Evolutionary conservation across 129 eudicot genomes (phyloP), one percentile per base, ranked within the genome.

Genomic region (Tagetes erecta): DNA sequence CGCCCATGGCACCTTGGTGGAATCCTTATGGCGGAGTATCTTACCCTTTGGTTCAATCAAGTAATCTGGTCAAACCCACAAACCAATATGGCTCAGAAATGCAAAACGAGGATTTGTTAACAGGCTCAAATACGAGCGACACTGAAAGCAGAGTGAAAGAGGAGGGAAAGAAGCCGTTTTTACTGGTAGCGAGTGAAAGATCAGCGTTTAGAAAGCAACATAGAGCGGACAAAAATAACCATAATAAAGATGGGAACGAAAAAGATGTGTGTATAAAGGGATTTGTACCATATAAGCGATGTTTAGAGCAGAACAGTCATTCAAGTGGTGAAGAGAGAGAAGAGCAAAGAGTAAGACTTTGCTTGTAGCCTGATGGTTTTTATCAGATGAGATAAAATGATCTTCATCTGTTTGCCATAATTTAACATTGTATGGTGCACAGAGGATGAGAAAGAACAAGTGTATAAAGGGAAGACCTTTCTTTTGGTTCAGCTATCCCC

Each of bases 281-380:
- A 14, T 92, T 92, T 78, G 88, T 87, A 35, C 98, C 98, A 11
- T 92, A 92, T 76, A 92, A 89, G 78, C 84, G 95, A 69, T 88
- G 95, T 68, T 77, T 85, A 62, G 87, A 86, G 0, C 93, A 87
- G 70, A 83, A 49, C 81, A 78, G 46, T 71, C 27, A 85, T 45
- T 83, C 86, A 46, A 76, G 72, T 60, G 80, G 75, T 27, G 78
- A 85, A 47, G 96, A 78, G 64, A 80, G 85, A 64, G 87, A 80
- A 72, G 88, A 78, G 55, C 92, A 85, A 36, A 78, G 88, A 77
- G 63, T 84, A 8, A 84, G 96, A 27, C 88, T 89, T 70, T 84
- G 91, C 81, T 85, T 87, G 78, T 92, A 84, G 84, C 72, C 66
- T 10, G 14, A 1, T 68, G 64, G 36, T 71, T 78, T 72, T 65